Evolutionary conservation across 805 yeast genomes (phyloP).

Genomic region (Millerago galiae): DNA sequence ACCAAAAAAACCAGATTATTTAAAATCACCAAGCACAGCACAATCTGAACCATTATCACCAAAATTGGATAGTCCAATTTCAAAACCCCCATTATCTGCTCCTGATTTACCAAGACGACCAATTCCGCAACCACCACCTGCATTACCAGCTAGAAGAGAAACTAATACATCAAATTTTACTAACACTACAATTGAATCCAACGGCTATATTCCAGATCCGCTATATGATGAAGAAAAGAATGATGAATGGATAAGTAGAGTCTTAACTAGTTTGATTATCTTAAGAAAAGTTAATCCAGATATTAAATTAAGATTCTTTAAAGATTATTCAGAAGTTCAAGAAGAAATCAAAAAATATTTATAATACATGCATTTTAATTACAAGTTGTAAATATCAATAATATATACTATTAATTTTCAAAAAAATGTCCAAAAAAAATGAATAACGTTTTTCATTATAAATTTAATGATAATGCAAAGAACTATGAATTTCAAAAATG

Average conservation of each 20-base stretch:
- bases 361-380: neutral
- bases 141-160: constrained; percentile 8
- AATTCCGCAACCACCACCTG: constrained; percentile 27
- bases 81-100: constrained; percentile 10
- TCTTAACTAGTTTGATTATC: constrained; percentile 25
- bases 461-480: too few species aligned
- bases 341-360: constrained; percentile 21
- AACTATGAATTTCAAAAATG: too few species aligned
- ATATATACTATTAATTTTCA: neutral
- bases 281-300: constrained; percentile 14
- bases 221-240: constrained; percentile 39
- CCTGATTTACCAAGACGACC: constrained; percentile 26
- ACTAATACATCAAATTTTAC: neutral
- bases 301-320: constrained; percentile 15
- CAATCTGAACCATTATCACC: constrained; percentile 1
- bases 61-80: neutral
- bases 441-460: too few species aligned
- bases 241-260: constrained; percentile 51
- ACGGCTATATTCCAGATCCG: neutral
- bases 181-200: neutral
- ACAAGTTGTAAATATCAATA: neutral
- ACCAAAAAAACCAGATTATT: constrained; percentile 19
- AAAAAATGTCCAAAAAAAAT: too few species aligned
- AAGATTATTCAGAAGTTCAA: constrained; percentile 20
- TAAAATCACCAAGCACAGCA: constrained; percentile 5